Evolutionary conservation across 2,329 filamentous ascomycete genomes (phyloP).

Genomic region (Colletotrichum tabaci): DNA sequence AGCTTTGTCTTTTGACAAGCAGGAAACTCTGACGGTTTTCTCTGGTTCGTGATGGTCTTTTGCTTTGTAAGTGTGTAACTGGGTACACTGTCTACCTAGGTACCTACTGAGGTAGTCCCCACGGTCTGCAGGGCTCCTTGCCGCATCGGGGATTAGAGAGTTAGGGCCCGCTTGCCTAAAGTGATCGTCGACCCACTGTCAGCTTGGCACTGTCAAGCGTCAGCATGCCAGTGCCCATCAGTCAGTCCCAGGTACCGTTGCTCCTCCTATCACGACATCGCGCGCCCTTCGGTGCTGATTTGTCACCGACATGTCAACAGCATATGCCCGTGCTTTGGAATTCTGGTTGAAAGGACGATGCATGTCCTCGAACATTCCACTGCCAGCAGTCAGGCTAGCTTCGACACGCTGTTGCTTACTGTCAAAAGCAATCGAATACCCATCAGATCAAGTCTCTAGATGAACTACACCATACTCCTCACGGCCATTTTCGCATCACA

Average conservation of each 20-base stretch:
- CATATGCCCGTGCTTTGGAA: background rate
- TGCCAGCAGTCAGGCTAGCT: background rate
- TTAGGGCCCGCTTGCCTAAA: constrained; percentile 5
- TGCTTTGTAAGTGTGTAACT: background rate
- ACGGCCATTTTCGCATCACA: constrained; percentile 21
- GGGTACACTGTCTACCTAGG: background rate
- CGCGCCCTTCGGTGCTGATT: constrained; percentile 35
- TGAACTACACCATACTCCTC: constrained; percentile 33
- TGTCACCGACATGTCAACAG: constrained; percentile 32
- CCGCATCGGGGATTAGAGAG: constrained; percentile 2
- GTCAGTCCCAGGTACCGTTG: background rate
- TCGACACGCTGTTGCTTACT: background rate
- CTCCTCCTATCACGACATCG: constrained; percentile 2
- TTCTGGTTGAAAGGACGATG: too few relatives aligned
- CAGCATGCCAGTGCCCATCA: background rate
- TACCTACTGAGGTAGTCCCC: background rate
- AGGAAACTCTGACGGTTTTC: background rate
- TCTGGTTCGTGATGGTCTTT: background rate
- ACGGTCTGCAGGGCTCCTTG: constrained; percentile 13
- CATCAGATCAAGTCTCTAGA: background rate
- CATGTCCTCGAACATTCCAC: background rate
- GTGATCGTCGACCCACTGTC: background rate
- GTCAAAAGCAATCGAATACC: background rate
- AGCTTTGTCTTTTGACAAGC: background rate
- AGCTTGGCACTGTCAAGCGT: background rate